phyloP scores from a whole-genome alignment of 805 yeast genomes.

The Henningerozyma blattae region DNA sequence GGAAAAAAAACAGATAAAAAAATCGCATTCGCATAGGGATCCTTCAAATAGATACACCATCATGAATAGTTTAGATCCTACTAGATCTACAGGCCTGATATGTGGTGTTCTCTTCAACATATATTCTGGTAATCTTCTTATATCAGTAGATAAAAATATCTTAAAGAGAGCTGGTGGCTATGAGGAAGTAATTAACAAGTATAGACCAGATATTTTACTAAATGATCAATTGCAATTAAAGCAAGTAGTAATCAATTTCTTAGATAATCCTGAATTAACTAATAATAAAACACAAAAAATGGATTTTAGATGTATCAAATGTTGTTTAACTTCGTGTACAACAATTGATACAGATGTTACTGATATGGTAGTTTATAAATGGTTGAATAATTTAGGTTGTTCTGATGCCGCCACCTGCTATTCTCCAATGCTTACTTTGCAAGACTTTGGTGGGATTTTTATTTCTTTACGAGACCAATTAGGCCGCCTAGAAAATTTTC shows the following conservation, averaged over 20 bases:
- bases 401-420: conserved; percentile 60
- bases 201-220: conserved; percentile 58
- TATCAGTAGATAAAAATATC: conserved; percentile 66
- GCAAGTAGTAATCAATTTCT: conserved; percentile 85
- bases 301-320: conserved; percentile 66
- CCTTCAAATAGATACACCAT: conserved; percentile 37
- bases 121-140: conserved; percentile 69
- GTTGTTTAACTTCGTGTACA: conserved; percentile 83
- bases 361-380: conserved; percentile 77
- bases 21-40: conserved; percentile 3
- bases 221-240: conserved; percentile 85
- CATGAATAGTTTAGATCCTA: conserved; percentile 51
- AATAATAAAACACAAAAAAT: conserved; percentile 67
- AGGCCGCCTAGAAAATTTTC: conserved; percentile 22
- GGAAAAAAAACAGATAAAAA: conserved; percentile 36
- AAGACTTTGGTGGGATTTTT: conserved; percentile 95
- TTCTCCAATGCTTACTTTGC: conserved; percentile 77
- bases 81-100: conserved; percentile 78
- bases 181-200: conserved; percentile 65
- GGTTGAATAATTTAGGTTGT: conserved; percentile 86
- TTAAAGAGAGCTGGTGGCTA: conserved; percentile 77
- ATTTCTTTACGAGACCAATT: conserved; percentile 88
- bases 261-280: conserved; percentile 78
- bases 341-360: conserved; percentile 90
- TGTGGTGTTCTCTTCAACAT: conserved; percentile 71